Conservation (phyloP, 78 protist species). For the Dictyostelium capitatum region DNA sequence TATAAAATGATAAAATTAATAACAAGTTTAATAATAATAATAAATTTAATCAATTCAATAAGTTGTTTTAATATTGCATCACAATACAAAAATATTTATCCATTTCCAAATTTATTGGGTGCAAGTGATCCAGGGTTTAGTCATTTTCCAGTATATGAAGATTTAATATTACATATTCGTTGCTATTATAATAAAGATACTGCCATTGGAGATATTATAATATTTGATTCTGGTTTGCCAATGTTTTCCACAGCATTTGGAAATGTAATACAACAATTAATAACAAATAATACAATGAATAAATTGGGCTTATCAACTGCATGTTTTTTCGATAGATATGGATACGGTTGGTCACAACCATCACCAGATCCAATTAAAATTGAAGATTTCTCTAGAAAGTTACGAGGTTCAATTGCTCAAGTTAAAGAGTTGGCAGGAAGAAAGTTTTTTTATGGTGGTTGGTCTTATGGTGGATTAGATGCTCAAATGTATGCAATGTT, state of each 20-base stretch:
- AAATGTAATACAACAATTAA: not conserved
- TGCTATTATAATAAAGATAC: constrained; percentile 22
- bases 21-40: constrained; percentile 1
- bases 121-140: constrained; percentile 16
- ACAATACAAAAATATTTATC: constrained; percentile 8
- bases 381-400: not conserved
- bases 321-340: constrained; percentile 57
- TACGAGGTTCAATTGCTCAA: not conserved
- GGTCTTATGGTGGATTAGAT: constrained; percentile 31
- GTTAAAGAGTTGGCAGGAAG: not conserved
- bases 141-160: constrained; percentile 37
- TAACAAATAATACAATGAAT: not conserved
- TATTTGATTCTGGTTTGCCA: constrained; percentile 49
- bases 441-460: constrained; percentile 13
- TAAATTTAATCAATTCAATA: not conserved
- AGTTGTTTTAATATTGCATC: not conserved
- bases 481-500: constrained; percentile 24
- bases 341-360: constrained; percentile 39
- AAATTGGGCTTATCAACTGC: not conserved
- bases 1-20: not conserved
- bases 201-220: not conserved
- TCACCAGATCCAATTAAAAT: constrained; percentile 2
- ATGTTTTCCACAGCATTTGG: constrained; percentile 10
- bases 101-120: constrained; percentile 17
- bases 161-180: constrained; percentile 44